Evolutionary conservation across 768 basidiomycete species (phyloP), one percentile per base, ranked within the genome.

Genomic region (Mycena rosella): DNA sequence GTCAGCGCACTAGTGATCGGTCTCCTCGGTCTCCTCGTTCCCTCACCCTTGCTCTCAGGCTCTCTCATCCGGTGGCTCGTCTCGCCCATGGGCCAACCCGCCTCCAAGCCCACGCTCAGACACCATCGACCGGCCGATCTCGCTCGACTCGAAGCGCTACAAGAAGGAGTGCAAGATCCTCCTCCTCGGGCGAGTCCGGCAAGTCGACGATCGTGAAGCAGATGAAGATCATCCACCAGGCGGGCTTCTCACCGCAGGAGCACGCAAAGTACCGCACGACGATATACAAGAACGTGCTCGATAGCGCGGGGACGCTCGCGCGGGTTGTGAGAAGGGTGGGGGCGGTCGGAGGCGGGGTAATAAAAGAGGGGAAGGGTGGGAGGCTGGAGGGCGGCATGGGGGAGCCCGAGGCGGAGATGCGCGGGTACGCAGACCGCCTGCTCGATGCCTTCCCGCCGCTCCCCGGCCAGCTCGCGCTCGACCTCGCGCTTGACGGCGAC

Each of bases 171-270:
- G 49, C 49, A 51, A 51, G 38, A 68, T 68, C 40, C 61, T 68
- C 17, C 56, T 68, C 15, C 61, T 68, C 17, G 0, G 61, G 67
- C 51, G 60, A 68, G 61, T 53, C 49, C 7, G 67, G 67, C 30
- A 68, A 68, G 51, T 22, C 29, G 44, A 63, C 62, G 24, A 55
- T 63, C 54, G 30, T 63, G 22, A 63, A 63, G 32, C 62, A 93
- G 77, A 93, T 93, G 92, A 93, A 93, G 82, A 91, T 93, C 63
- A 92, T 93, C 38, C 89, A 92, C 76, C 90, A 92, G 76, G 86
- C 87, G 69, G 92, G 92, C 15, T 93, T 89, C 78, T 84, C 85
- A 2, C 74, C 77, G 30, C 86, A 89, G 4, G 92, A 93, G 74
- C 85, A 90, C 30, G 78, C 88, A 67, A 80, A 83, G 3, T 92